Evolutionary conservation across 768 basidiomycete genomes (phyloP), one percentile per base, ranked within the genome.

Genomic region (Pleurotus djamor): DNA sequence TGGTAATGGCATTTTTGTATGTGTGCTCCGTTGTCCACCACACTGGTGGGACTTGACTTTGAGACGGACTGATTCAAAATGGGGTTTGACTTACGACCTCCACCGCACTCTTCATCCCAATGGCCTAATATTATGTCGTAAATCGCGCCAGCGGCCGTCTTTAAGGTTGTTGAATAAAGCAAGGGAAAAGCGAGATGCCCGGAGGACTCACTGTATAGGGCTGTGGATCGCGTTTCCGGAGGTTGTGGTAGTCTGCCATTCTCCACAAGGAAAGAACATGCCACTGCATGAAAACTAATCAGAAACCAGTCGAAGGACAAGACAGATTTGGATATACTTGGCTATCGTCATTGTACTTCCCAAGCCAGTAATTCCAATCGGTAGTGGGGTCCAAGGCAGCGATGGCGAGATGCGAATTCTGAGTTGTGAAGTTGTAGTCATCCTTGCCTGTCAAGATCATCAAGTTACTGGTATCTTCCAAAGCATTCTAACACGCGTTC

Each of bases 1-100:
- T 85, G 17, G 83, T 85, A 60, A 86, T 78, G 8, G 83, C 82
- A 58, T 85, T 84, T 70, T 85, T 85, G 72, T 85, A 85, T 0
- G 74, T 79, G 62, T 81, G 79, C 14, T 72, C 82, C 13, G 74
- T 75, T 7, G 80, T 80, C 84, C 83, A 85, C 82, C 83, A 83
- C 7, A 84, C 83, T 83, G 48, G 16, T 47, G 13, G 45, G 17
- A 17, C 13, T 2, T 47, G 43, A 33, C 10, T 47, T 38, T 16
- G 28, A 33, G 4, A 38, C 9, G 10, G 9, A 37, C 16, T 13
- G 34, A 7, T 17, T 2, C 33, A 14, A n/a, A n/a, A 28, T 12
- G 4, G 17, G 33, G 10, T 16, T 16, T 38, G 9, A 47, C 64
- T 60, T 57, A 79, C 83, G 77, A 63, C 84, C 83, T 14, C 83